Evolutionary conservation across 2,329 filamentous ascomycete species (phyloP), one percentile per base, ranked within the genome.

Genomic region (Thermoascus crustaceus): DNA sequence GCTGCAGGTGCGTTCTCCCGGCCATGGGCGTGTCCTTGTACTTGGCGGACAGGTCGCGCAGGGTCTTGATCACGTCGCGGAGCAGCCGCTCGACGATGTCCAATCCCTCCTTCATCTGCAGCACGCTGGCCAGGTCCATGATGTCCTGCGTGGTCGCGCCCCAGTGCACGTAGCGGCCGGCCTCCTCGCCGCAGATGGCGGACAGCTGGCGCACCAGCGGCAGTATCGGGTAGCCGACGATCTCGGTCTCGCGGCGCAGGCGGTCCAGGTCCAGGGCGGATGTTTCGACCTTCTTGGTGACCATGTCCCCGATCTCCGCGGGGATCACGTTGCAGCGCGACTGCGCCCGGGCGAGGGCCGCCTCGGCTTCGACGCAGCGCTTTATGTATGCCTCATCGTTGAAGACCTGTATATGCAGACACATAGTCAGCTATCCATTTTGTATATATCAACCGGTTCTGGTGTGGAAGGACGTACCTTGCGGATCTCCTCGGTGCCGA

Each of bases 111-210:
- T 71, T 68, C 50, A 75, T 72, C 43, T 76, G 73, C 6, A 76
- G 46, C 1, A 73, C 56, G 8, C 64, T 68, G 0, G 72, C 73
- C 0, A 67, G 55, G 42, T 76, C 73, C 72, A 75, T 75, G 39
- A 76, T 75, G 43, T 76, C 72, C 42, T 76, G 73, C 0, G 73
- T 76, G 0, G 73, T 76, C 2, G 72, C 71, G 6, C 73, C 73
- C 72, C 72, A 75, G 47, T 76, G 72, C 7, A 76, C 65, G 44
- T 72, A 75, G 39, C 64, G 60, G n/a, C 52, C 60, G 8, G 48
- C 50, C 4, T 55, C 45, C 20, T 56, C 51, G 9, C 47, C 50
- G 16, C 47, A 52, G n/a, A 52, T 50, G 18, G 55, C 53, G 1
- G 62, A 62, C 16, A 74, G 50, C 39, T 74, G 71, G 22, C 64